Evolutionary conservation across 1,284 basidiomycete genomes (phyloP).

Genomic region (Ustilago tritici): DNA sequence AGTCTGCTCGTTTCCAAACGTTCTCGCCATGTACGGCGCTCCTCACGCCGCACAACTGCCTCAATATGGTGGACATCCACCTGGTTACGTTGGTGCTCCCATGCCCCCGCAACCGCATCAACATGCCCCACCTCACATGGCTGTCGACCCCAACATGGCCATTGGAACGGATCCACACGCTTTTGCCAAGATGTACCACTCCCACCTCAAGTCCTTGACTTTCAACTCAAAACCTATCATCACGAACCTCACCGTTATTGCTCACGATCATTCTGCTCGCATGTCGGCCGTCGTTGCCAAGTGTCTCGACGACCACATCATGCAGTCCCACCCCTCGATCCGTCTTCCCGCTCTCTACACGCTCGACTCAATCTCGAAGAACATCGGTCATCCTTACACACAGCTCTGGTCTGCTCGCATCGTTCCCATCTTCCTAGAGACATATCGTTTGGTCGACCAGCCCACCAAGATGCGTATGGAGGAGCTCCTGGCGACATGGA

Average conservation of each 20-base stretch:
- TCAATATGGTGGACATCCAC: slow-evolving; percentile 27
- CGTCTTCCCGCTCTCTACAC: slow-evolving; percentile 95
- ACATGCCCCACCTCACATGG: slow-evolving; percentile 10
- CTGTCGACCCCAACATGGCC: slow-evolving; percentile 22
- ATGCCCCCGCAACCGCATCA: slow-evolving; percentile 25
- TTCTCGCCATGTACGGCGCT: slow-evolving; percentile 30
- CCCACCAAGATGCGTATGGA: slow-evolving; percentile 65
- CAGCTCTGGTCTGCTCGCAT: slow-evolving; percentile 62
- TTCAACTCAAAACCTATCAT: slow-evolving; percentile 97
- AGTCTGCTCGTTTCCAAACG: background rate
- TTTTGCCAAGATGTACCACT: slow-evolving; percentile 76
- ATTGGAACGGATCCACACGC: slow-evolving; percentile 73
- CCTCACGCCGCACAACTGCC: slow-evolving; percentile 23
- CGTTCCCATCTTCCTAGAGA: slow-evolving; percentile 64
- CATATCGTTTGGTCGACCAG: slow-evolving; percentile 67
- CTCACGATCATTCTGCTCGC: slow-evolving; percentile 83
- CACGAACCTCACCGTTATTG: slow-evolving; percentile 91
- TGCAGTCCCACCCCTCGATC: slow-evolving; percentile 77
- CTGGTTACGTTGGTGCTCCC: slow-evolving; percentile 8
- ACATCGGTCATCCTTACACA: slow-evolving; percentile 66
- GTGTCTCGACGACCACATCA: slow-evolving; percentile 87
- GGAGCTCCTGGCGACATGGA: slow-evolving; percentile 67
- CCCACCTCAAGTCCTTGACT: slow-evolving; percentile 84
- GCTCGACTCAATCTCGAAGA: slow-evolving; percentile 83
- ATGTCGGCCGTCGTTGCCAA: slow-evolving; percentile 85